phyloP scores from a whole-genome alignment of 2,329 filamentous ascomycete species.

The Pyricularia grisea region DNA sequence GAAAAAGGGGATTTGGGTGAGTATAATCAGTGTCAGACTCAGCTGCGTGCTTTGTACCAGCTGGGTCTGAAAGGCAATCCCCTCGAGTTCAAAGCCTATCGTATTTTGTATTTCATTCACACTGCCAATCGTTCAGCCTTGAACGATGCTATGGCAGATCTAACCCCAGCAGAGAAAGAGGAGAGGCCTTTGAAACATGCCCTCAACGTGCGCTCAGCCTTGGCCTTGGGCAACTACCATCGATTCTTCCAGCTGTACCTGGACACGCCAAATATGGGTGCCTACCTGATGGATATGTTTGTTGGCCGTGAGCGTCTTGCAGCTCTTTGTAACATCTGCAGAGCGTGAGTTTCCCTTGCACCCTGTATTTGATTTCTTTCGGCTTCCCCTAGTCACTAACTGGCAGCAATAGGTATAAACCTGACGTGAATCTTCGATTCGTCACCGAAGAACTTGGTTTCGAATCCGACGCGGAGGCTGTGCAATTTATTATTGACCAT shows the following conservation, averaged over 20 bases:
- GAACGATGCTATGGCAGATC: constrained; percentile 97
- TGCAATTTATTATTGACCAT: constrained; percentile 80
- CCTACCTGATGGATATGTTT: constrained; percentile 99
- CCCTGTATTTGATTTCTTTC: no score
- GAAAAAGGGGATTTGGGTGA: constrained; percentile 99
- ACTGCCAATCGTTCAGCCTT: constrained; percentile 96
- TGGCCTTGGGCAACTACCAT: constrained; percentile 94
- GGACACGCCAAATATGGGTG: constrained; percentile 91
- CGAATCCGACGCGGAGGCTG: constrained; percentile 82
- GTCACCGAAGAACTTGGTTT: constrained; percentile 95
- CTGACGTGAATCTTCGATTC: constrained; percentile 79
- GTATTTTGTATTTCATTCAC: constrained; percentile 98
- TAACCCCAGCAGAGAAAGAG: constrained; percentile 94
- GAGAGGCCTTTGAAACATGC: constrained; percentile 82
- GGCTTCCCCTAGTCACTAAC: constrained; percentile 33
- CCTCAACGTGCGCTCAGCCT: constrained; percentile 77
- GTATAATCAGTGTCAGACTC: constrained; percentile 99
- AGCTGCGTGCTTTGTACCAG: constrained; percentile 84
- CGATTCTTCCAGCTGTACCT: constrained; percentile 96
- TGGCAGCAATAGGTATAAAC: constrained; percentile 64
- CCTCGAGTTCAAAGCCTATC: constrained; percentile 97
- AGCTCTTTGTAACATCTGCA: constrained; percentile 87
- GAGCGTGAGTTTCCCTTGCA: constrained; percentile 60
- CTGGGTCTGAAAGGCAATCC: constrained; percentile 80
- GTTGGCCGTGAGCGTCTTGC: constrained; percentile 85